Conservation (phyloP, 257 asterid species). For the Solanum clarkiae region DNA sequence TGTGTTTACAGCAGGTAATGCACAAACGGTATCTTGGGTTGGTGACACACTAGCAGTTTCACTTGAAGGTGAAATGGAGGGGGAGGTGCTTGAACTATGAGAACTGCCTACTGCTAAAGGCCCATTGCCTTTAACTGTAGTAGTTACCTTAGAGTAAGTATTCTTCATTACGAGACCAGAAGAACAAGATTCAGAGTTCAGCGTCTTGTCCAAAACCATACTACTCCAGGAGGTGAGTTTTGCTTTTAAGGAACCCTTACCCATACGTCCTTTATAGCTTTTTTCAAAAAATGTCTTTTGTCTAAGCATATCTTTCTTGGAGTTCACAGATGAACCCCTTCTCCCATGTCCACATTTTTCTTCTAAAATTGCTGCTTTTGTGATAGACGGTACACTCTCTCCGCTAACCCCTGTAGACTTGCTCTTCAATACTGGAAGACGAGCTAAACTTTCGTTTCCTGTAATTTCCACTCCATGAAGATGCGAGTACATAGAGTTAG, state of each 20-base stretch:
- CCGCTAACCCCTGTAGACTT: constrained; percentile 11
- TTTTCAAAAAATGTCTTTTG: constrained; percentile 62
- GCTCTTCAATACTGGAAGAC: constrained; percentile 21
- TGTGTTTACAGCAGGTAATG: constrained; percentile 23
- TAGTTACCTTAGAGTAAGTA: constrained; percentile 17
- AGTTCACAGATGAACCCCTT: constrained; percentile 27
- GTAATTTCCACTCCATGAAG: constrained; percentile 8
- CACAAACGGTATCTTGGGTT: constrained; percentile 20
- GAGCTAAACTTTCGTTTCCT: constrained; percentile 12
- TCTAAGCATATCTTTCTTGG: constrained; percentile 53
- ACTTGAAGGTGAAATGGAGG: constrained; percentile 4
- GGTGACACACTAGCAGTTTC: background rate
- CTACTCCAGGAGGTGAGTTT: constrained; percentile 58
- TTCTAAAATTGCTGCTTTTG: constrained; percentile 16
- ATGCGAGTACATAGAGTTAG: constrained; percentile 3
- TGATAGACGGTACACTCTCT: constrained; percentile 10
- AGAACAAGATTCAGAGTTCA: constrained; percentile 31
- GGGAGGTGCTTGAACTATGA: constrained; percentile 12
- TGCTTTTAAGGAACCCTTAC: constrained; percentile 64
- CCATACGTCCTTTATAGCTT: constrained; percentile 42
- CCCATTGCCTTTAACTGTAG: constrained; percentile 12
- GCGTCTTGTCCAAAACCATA: constrained; percentile 52
- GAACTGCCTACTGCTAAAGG: constrained; percentile 13
- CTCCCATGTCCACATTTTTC: constrained; percentile 26
- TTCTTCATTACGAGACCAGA: constrained; percentile 26